Evolutionary conservation across 1,139 yeast species (phyloP).

Genomic region (Saccharomyces hybrid): DNA sequence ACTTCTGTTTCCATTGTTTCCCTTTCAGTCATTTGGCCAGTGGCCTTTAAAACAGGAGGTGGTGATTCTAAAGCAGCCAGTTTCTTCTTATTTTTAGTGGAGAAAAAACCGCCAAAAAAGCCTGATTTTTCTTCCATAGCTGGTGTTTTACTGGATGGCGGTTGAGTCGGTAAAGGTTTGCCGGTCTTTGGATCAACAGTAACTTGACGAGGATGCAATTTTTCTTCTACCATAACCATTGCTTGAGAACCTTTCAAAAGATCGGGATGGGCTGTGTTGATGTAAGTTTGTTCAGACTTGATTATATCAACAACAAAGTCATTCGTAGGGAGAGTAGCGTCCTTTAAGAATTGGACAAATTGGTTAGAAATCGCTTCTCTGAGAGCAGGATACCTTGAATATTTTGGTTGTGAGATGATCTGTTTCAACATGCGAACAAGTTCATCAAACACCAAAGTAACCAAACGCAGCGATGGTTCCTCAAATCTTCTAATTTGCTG

Average conservation of each 20-base stretch:
- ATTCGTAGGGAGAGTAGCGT: constrained; percentile 76
- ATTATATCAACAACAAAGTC: constrained; percentile 78
- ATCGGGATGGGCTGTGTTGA: constrained; percentile 97
- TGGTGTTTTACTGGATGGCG: constrained; percentile 22
- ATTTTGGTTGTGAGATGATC: constrained; percentile 73
- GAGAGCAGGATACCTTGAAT: constrained; percentile 81
- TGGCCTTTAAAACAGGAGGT: constrained; percentile 88
- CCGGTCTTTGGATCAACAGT: constrained; percentile 93
- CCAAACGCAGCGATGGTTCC: constrained; percentile 87
- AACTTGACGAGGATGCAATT: constrained; percentile 77
- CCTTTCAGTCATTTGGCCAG: constrained; percentile 91
- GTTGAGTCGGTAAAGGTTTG: constrained; percentile 51
- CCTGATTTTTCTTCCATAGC: constrained; percentile 46
- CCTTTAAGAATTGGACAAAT: constrained; percentile 75
- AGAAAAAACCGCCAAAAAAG: constrained; percentile 91
- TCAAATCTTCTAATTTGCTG: constrained; percentile 93
- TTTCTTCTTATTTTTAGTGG: constrained; percentile 88
- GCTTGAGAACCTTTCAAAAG: constrained; percentile 92
- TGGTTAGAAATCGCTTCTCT: constrained; percentile 78
- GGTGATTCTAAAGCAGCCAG: constrained; percentile 97
- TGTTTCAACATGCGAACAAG: constrained; percentile 83
- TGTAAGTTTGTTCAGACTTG: constrained; percentile 81
- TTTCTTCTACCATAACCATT: constrained; percentile 89
- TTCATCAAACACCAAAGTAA: constrained; percentile 87
- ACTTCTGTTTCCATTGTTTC: constrained; percentile 97